Evolutionary conservation across 78 protist genomes (phyloP), one percentile per base, ranked within the genome.

Genomic region (Pigoraptor vietnamica): DNA sequence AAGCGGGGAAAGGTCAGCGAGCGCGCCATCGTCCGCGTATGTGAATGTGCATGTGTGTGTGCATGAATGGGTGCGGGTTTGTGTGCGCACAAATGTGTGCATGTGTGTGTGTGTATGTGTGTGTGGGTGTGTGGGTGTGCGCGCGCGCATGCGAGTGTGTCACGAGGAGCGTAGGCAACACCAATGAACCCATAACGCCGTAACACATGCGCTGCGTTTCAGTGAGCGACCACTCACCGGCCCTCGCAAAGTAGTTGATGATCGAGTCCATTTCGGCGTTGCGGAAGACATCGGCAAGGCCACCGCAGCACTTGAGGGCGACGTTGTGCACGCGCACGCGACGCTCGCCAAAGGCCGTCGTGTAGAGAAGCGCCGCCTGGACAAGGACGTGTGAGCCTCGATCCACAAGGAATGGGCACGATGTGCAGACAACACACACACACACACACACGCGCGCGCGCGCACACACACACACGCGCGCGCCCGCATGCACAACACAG

Each of bases 311-410:
- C 34, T 32, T 6, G 39, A 92, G 87, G n/a, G 35, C 14, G 38
- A 88, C 0, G 34, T 86, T 92, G 79, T 86, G 82, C 39, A 83
- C 87, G 0, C 96, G 95, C 67, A 95, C 82, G 88, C 95, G 96
- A 23, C 96, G 94, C 88, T 90, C 79, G 37, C 96, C 96, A 40
- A 39, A 2, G 35, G 67, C 0, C 23, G 88, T 93, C 33, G 96
- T 95, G 93, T 93, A 95, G 32, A 95, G 95, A 33, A 92, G 33
- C 9, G 95, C 94, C 25, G 24, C 91, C 92, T 90, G 88, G 38
- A 24, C 56, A 23, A 48, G 79, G 79, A 48, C 32, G 9, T 9
- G 19, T 48, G 32, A 19, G 19, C 36, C 14, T 81, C 86, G 35
- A 29, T 23, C 33, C n/a, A 2, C 86, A 81, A 1, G 24, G 86